phyloP scores from a whole-genome alignment of 768 basidiomycete species.

The Saitozyma sp. region DNA sequence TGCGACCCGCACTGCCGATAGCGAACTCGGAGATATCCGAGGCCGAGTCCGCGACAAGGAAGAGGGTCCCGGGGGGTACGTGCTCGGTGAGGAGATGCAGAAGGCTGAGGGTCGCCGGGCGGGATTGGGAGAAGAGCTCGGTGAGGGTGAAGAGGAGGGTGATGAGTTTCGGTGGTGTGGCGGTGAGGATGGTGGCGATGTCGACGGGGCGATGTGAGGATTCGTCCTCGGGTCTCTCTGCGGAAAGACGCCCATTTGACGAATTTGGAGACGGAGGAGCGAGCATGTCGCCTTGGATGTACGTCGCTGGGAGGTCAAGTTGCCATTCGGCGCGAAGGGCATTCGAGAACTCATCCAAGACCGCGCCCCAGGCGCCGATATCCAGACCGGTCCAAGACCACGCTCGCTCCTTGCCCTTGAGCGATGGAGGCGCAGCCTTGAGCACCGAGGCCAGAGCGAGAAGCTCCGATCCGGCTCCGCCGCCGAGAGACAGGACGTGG shows the following conservation, averaged over 20 bases:
- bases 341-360: constrained; percentile 10
- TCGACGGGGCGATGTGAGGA: background rate
- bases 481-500: constrained; percentile 46
- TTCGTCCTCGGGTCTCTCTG: background rate
- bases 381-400: constrained; percentile 40
- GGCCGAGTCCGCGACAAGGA: constrained; percentile 48
- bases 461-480: constrained; percentile 49
- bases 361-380: constrained; percentile 40
- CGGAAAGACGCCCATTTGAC: background rate
- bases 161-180: constrained; percentile 31
- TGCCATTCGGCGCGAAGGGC: too few relatives aligned
- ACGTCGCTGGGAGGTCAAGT: too few relatives aligned
- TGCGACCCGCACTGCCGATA: constrained; percentile 38
- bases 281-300: background rate
- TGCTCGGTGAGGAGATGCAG: constrained; percentile 25
- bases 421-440: background rate
- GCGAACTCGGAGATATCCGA: constrained; percentile 38
- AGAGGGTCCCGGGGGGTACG: constrained; percentile 26
- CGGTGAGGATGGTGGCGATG: background rate
- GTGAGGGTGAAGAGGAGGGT: constrained; percentile 51
- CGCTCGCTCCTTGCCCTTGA: constrained; percentile 4
- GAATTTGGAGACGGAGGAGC: background rate
- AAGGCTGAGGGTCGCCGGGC: constrained; percentile 33
- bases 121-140: constrained; percentile 50
- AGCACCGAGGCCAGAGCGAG: constrained; percentile 22